phyloP scores from a whole-genome alignment of 2,329 filamentous ascomycete species.

The Pleoardoris graminearum region DNA sequence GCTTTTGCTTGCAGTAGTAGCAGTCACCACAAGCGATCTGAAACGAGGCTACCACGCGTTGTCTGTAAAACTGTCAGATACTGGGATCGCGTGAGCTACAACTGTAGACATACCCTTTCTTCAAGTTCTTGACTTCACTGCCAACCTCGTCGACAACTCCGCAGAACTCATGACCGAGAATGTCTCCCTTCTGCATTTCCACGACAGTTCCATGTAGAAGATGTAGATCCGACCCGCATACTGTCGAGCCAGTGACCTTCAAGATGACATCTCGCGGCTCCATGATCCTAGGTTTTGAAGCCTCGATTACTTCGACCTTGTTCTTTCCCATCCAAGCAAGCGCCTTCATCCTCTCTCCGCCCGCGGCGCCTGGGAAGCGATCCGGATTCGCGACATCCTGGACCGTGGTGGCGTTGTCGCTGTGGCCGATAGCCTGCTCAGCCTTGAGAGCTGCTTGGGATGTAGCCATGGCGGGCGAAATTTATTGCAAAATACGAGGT shows the following conservation, averaged over 20 bases:
- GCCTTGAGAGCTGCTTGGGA: conserved; percentile 63
- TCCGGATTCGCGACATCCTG: conserved; percentile 73
- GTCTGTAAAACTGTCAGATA: conserved; percentile 22
- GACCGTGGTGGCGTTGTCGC: conserved; percentile 63
- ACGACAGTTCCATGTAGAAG: conserved; percentile 55
- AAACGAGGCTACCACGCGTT: conserved; percentile 80
- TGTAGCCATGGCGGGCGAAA: conserved; percentile 33
- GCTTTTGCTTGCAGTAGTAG: conserved; percentile 76
- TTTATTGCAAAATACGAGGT: not conserved
- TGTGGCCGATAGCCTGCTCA: conserved; percentile 71
- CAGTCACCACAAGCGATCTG: conserved; percentile 75
- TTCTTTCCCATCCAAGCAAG: conserved; percentile 83
- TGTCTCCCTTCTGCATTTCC: conserved; percentile 57
- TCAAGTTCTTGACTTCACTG: conserved; percentile 47
- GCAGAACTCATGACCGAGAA: conserved; percentile 58
- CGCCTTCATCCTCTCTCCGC: conserved; percentile 74
- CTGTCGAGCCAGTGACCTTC: conserved; percentile 70
- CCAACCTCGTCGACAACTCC: conserved; percentile 55
- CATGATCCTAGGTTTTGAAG: conserved; percentile 70
- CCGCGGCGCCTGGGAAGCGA: conserved; percentile 41
- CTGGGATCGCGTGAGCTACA: not conserved
- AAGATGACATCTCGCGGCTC: conserved; percentile 78
- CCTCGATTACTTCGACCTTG: conserved; percentile 69
- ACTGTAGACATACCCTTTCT: conserved; percentile 42
- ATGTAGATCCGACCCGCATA: conserved; percentile 65